phyloP scores from a whole-genome alignment of 2,329 filamentous ascomycete species.

The Xylaria sp. region DNA sequence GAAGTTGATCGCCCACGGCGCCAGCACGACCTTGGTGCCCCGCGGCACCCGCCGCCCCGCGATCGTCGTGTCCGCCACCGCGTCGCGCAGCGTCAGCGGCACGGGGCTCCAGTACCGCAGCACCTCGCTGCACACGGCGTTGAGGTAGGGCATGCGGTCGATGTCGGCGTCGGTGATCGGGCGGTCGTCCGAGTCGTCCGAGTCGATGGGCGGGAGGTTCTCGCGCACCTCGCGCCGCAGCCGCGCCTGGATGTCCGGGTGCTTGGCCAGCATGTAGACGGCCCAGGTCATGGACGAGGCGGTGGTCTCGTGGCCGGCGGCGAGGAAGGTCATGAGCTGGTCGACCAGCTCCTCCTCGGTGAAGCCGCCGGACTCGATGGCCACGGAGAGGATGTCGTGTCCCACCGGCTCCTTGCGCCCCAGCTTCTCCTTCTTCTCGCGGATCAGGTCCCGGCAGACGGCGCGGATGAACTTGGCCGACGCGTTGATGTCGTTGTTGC shows the following conservation, averaged over 20 bases:
- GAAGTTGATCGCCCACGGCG: conserved; percentile 70
- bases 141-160: conserved; percentile 44
- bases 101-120: conserved; percentile 48
- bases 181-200: conserved; percentile 27
- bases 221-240: conserved; percentile 44
- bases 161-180: conserved; percentile 41
- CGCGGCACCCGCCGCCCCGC: conserved; percentile 62
- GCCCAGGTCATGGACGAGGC: conserved; percentile 46
- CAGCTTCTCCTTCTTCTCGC: conserved; percentile 63
- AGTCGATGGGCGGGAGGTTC: conserved; percentile 41
- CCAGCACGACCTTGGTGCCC: conserved; percentile 66
- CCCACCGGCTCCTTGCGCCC: conserved; percentile 46
- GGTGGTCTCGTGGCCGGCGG: conserved; percentile 50
- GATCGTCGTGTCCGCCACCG: conserved; percentile 58
- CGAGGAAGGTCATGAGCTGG: conserved; percentile 47
- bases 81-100: conserved; percentile 61
- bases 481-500: conserved; percentile 65
- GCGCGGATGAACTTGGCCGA: conserved; percentile 64
- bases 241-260: conserved; percentile 42
- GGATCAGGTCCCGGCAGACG: conserved; percentile 69
- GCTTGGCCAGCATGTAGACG: conserved; percentile 41
- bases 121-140: conserved; percentile 48
- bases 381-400: conserved; percentile 43
- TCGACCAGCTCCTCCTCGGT: conserved; percentile 43
- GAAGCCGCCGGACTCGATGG: conserved; percentile 42